Evolutionary conservation across 495 filamentous ascomycete species (phyloP), one percentile per base, ranked within the genome.

Genomic region (Xanthoparmelia taractica): DNA sequence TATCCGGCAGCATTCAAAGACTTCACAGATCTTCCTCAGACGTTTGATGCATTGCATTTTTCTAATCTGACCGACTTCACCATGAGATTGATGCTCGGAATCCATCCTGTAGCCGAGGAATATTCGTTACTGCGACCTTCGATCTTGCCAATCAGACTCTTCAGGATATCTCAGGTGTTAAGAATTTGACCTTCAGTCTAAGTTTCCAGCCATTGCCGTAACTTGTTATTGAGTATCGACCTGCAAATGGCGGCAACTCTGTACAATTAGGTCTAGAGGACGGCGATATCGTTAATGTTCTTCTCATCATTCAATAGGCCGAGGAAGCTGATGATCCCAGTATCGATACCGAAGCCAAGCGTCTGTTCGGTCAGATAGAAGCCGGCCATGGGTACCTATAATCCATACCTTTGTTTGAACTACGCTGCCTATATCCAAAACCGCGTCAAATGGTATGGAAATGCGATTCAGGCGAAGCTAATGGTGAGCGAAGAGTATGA

Each of bases 21-120:
- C 29, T 74, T 75, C 63, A 69, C 67, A 1, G 65, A 66, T 17
- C 63, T 74, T 27, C 66, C 71, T 4, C 62, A 65, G 15, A 37
- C 75, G 29, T 54, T 58, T 4, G 72, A 68, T 56, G 74, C 73
- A 1, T 65, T 77, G 57, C 65, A 68, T 7, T 65, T 78, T n/a
- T 68, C 69, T 2, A 72, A 67, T 41, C 68, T 80, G 20, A 64
- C 72, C 5, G 73, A 73, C 17, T 67, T 79, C n/a, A 71, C 77
- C 1, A 29, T 67, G 71, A 76, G 63, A 62, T 61, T 12, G 37
- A 29, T n/a, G 45, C 36, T 1, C 17, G 25, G 36, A 61, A 20
- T 23, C 48, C 58, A 61, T 29, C 25, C 64, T 47, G 60, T n/a
- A 20, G 37, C 57, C 48, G 69, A 47, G n/a, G 63, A 38, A 36